These are phyloP conservation scores for Tephrocybe sp. DNA, from an alignment of 768 basidiomycete genomes.

Conservation along the genomic window DNA sequence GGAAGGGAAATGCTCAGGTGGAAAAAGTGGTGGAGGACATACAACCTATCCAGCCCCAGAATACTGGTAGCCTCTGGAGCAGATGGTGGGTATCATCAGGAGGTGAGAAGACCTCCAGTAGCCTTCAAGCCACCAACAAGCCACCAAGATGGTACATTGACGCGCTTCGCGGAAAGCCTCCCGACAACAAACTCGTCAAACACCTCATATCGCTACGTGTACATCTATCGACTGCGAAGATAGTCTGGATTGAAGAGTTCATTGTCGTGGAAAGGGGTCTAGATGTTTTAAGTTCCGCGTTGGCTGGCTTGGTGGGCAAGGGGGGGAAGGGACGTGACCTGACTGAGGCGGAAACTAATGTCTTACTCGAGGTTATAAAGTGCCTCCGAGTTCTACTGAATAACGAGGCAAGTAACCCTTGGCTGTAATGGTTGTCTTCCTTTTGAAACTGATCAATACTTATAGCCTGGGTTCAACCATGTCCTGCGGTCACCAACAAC, in stretches of 20 bases:
- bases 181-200: conserved; percentile 66
- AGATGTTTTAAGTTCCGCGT: conserved; percentile 54
- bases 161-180: conserved; percentile 52
- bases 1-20: conserved; percentile 25
- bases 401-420: conserved; percentile 60
- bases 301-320: conserved; percentile 65
- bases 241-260: conserved; percentile 80
- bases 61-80: conserved; percentile 74
- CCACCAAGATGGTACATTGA: conserved; percentile 66
- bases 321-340: conserved; percentile 60
- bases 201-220: conserved; percentile 82
- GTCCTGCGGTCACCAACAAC: conserved; percentile 64
- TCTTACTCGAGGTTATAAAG: conserved; percentile 73
- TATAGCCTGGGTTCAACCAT: conserved; percentile 68
- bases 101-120: conserved; percentile 38
- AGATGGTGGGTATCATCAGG: conserved; percentile 77
- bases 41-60: conserved; percentile 57
- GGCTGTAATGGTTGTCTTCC: neutral
- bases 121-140: conserved; percentile 40
- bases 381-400: conserved; percentile 84
- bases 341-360: conserved; percentile 64
- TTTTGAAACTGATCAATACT: conserved; percentile 10
- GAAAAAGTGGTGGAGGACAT: conserved; percentile 34
- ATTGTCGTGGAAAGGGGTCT: conserved; percentile 66
- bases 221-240: conserved; percentile 78